These are phyloP conservation scores for Psilocybe azurescens DNA, from an alignment of 768 basidiomycete species.

Conservation along the genomic window DNA sequence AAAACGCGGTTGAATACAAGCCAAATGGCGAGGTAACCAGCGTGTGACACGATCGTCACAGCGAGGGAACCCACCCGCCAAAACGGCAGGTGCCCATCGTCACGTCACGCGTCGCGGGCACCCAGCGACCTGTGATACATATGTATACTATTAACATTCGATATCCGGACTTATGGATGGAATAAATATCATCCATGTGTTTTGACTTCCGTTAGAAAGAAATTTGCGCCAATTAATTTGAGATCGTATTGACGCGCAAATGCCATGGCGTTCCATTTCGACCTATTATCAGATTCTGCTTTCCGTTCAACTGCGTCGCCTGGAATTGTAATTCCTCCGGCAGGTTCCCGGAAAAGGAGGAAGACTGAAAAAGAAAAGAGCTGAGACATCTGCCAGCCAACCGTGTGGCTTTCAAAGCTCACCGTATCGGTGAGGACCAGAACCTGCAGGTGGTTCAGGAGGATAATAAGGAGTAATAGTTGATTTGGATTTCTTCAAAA, in stretches of 20 bases:
- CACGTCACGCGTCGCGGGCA: no score
- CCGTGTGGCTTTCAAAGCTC: constrained; percentile 12
- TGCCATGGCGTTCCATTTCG: constrained; percentile 57
- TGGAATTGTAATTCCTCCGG: constrained; percentile 44
- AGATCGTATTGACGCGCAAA: constrained; percentile 59
- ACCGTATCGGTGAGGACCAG: constrained; percentile 66
- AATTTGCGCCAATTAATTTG: constrained; percentile 64
- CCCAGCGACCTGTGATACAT: no score
- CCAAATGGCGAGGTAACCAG: no score
- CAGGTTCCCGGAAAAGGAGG: constrained; percentile 65
- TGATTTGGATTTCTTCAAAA: constrained; percentile 46
- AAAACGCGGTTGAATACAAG: no score
- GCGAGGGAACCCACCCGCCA: no score
- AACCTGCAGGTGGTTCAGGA: constrained; percentile 59
- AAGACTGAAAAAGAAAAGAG: constrained; percentile 43
- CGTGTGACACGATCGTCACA: no score
- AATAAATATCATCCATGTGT: neutral
- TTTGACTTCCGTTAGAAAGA: constrained; percentile 46
- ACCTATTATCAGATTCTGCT: constrained; percentile 46
- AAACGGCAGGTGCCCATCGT: no score
- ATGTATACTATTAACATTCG: neutral
- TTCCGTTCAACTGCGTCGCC: constrained; percentile 50
- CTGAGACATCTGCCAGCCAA: neutral
- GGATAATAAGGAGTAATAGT: constrained; percentile 61
- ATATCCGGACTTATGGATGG: neutral